These are phyloP conservation scores for Sindora glabra DNA, from an alignment of 306 rosid genomes.

Conservation along the genomic window DNA sequence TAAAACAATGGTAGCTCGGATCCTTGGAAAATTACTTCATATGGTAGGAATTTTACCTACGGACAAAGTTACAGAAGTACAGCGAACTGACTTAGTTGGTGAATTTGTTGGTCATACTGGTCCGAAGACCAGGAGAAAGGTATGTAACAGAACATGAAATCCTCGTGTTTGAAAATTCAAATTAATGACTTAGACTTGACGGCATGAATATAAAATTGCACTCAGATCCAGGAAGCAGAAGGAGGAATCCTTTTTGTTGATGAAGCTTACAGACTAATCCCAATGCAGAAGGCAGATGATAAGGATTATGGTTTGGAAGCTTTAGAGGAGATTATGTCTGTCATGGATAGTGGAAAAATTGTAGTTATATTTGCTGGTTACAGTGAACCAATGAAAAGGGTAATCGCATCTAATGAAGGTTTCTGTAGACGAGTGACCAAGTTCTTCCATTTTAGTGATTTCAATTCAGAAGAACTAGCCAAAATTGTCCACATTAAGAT, in stretches of 20 bases:
- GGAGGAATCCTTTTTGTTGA: constrained; percentile 96
- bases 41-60: constrained; percentile 95
- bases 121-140: constrained; percentile 90
- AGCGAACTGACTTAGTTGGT: constrained; percentile 92
- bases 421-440: constrained; percentile 89
- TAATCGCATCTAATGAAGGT: constrained; percentile 85
- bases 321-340: constrained; percentile 96
- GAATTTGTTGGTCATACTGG: constrained; percentile 98
- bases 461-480: constrained; percentile 68
- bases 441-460: constrained; percentile 76
- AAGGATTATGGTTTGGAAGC: constrained; percentile 97
- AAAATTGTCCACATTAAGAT: constrained; percentile 50
- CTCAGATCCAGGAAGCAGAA: constrained; percentile 83
- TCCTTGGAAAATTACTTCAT: constrained; percentile 84
- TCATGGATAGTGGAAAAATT: constrained; percentile 91
- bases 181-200: not conserved
- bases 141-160: constrained; percentile 8
- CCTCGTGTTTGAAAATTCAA: not conserved
- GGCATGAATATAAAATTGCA: not conserved
- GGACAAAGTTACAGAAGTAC: constrained; percentile 89
- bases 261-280: constrained; percentile 89
- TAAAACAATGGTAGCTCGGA: constrained; percentile 94
- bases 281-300: constrained; percentile 90
- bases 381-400: constrained; percentile 85
- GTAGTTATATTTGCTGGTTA: constrained; percentile 95